A percentile compares a stretch with the other conserved stretches of the same genome.
These are phyloP conservation scores for Globisporangium spiculum DNA, from an alignment of 352 stramenopile species.

Conservation along the genomic window DNA sequence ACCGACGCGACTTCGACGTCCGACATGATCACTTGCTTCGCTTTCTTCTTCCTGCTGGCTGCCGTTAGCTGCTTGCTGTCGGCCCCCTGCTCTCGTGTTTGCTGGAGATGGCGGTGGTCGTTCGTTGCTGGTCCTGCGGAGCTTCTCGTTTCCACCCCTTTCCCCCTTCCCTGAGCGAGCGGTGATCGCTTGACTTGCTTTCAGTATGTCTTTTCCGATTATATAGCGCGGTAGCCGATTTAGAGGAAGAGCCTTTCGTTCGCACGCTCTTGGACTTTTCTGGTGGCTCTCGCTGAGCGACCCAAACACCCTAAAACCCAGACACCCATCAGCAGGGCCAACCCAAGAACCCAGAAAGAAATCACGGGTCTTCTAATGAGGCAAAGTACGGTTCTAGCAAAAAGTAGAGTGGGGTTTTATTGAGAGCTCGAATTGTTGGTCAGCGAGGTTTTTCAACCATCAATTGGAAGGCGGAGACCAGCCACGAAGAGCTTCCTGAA, in stretches of 20 bases:
- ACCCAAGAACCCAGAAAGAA: too few species aligned
- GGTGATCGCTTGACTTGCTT: not conserved
- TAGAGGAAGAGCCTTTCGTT: not conserved
- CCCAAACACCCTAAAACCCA: not conserved
- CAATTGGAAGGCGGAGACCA: slow-evolving; percentile 4
- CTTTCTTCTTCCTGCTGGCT: slow-evolving; percentile 5
- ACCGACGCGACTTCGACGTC: slow-evolving; percentile 41
- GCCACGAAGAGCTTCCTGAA: slow-evolving; percentile 2
- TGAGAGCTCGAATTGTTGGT: not conserved
- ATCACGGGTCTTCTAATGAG: too few species aligned
- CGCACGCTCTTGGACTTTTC: slow-evolving; percentile 28
- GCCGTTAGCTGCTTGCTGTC: slow-evolving; percentile 14
- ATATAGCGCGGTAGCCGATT: not conserved
- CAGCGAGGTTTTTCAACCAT: slow-evolving; percentile 14
- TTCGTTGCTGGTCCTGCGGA: slow-evolving; percentile 17
- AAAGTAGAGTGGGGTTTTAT: not conserved
- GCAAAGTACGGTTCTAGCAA: too few species aligned
- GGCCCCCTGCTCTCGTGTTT: slow-evolving; percentile 21
- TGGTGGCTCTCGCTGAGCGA: slow-evolving; percentile 30
- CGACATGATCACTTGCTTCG: slow-evolving; percentile 30
- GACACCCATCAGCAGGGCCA: too few species aligned
- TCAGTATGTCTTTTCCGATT: not conserved
- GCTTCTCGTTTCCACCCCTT: slow-evolving; percentile 15
- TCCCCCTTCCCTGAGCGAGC: not conserved
- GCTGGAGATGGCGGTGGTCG: slow-evolving; percentile 23